A percentile compares a stretch with the other conserved stretches of the same genome.
These are phyloP conservation scores for Cinnamomum micranthum DNA, from an alignment of 164 flowering plant genomes.

Conservation along the genomic window DNA sequence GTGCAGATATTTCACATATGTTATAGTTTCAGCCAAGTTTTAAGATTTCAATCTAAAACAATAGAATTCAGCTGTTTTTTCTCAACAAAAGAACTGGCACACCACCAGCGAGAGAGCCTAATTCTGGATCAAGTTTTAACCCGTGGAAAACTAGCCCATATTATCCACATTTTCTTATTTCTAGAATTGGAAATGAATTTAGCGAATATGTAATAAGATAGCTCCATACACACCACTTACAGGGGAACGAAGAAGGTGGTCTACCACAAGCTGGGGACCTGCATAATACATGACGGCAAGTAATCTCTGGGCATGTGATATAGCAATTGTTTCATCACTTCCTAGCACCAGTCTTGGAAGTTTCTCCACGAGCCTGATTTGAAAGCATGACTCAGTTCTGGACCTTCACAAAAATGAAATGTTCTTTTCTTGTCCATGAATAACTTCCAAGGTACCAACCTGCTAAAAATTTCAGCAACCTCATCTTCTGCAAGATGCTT, in stretches of 20 bases:
- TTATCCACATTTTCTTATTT: not conserved
- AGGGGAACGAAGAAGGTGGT: constrained; percentile 73
- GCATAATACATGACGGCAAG: constrained; percentile 74
- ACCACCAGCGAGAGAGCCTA: too few relatives aligned
- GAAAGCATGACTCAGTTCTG: constrained; percentile 8
- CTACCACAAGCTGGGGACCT: constrained; percentile 76
- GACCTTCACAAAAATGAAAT: not conserved
- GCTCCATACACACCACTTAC: constrained; percentile 34
- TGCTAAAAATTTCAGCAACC: constrained; percentile 57
- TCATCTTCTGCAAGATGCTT: constrained; percentile 45
- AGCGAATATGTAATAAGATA: not conserved
- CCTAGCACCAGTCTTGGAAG: constrained; percentile 84
- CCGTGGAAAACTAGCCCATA: not conserved
- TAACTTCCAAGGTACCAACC: constrained; percentile 37
- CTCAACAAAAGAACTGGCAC: too few relatives aligned
- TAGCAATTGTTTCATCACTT: constrained; percentile 57
- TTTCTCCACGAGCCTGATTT: constrained; percentile 67
- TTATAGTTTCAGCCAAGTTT: too few relatives aligned
- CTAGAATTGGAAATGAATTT: not conserved
- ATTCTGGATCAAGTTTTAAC: not conserved
- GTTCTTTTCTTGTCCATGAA: not conserved
- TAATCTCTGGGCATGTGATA: constrained; percentile 68
- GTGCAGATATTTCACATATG: too few relatives aligned
- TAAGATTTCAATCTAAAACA: too few relatives aligned
- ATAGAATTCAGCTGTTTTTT: too few relatives aligned